Percentiles rank a stretch among this genome's conserved stretches.
Conservation (phyloP, 306 rosid species). For the Cicer chorassanicum region DNA sequence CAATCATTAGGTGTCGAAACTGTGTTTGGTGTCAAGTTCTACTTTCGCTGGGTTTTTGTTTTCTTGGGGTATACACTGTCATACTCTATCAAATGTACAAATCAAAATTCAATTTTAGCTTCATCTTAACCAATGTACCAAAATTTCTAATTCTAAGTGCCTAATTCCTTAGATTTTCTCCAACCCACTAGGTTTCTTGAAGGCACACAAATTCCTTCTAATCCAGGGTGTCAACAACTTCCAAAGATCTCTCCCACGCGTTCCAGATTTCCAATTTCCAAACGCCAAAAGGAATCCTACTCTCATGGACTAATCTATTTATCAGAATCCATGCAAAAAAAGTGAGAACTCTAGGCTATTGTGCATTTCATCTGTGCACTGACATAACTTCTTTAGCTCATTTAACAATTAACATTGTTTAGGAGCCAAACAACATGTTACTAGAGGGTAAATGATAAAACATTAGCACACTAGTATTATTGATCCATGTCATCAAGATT, state of each 20-base stretch:
- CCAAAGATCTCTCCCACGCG: background rate
- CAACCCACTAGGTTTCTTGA: constrained; percentile 22
- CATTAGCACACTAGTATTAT: background rate
- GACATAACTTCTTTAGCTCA: background rate
- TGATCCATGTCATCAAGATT: background rate
- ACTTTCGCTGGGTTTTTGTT: background rate
- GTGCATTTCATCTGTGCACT: constrained; percentile 10
- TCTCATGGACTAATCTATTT: constrained; percentile 8
- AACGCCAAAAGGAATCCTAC: constrained; percentile 24
- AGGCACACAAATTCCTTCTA: constrained; percentile 28
- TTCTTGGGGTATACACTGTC: background rate
- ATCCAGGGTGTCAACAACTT: constrained; percentile 22
- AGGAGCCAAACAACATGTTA: constrained; percentile 1
- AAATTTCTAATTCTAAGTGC: background rate
- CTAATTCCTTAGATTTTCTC: constrained; percentile 11
- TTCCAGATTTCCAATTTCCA: constrained; percentile 4
- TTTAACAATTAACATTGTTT: background rate
- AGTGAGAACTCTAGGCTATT: constrained; percentile 5
- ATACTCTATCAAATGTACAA: background rate
- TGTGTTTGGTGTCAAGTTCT: background rate
- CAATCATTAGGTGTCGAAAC: no score
- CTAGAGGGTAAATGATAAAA: constrained; percentile 2
- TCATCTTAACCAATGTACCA: constrained; percentile 3
- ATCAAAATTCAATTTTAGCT: background rate
- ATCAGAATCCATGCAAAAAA: background rate